A percentile compares a stretch with the other conserved stretches of the same genome.
Conservation (phyloP, 306 rosid species). For the Acmispon strigosus region DNA sequence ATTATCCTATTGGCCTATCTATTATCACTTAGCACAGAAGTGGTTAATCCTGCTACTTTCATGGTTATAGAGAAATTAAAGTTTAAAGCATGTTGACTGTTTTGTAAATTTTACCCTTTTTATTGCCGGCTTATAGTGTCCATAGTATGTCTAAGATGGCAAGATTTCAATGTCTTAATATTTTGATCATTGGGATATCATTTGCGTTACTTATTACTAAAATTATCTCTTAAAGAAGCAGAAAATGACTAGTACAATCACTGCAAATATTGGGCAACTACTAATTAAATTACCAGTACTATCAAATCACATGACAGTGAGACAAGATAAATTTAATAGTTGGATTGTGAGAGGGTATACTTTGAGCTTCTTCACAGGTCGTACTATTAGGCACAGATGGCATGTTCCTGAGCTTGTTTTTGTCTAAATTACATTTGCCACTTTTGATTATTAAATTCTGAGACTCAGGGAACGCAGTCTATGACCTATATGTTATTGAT, state of each 20-base stretch:
- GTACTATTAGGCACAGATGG: not conserved
- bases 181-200: not conserved
- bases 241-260: not conserved
- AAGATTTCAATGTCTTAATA: not conserved
- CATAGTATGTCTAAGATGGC: not conserved
- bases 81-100: not conserved
- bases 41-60: not conserved
- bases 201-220: not conserved
- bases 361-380: slow-evolving; percentile 9
- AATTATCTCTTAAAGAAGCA: not conserved
- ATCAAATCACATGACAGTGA: not conserved
- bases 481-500: not conserved
- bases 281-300: not conserved
- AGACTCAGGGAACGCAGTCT: not conserved
- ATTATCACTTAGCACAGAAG: not conserved
- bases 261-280: not conserved
- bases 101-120: not conserved
- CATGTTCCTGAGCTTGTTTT: not conserved
- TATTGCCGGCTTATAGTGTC: not conserved
- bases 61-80: slow-evolving; percentile 8
- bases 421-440: not conserved
- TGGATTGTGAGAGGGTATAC: not conserved
- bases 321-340: not conserved
- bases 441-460: not conserved
- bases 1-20: not conserved